Evolutionary conservation across 2,329 filamentous ascomycete genomes (phyloP).

Genomic region (Diaporthe sp.): DNA sequence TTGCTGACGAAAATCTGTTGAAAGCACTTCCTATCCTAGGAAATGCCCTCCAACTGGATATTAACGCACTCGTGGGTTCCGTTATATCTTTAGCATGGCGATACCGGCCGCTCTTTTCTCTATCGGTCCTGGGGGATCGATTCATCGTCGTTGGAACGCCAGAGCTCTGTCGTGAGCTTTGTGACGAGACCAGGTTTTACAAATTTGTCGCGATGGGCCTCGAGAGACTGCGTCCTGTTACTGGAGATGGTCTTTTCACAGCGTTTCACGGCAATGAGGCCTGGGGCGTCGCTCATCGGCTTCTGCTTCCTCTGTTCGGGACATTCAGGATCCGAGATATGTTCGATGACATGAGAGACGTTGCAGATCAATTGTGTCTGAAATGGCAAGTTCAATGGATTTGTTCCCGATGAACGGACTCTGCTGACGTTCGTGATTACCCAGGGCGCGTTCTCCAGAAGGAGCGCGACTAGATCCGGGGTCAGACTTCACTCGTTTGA

Average conservation of each 20-base stretch:
- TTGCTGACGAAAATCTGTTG: neutral
- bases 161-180: slow-evolving; percentile 43
- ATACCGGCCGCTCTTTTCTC: slow-evolving; percentile 9
- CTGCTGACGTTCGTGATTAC: neutral
- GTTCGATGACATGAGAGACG: slow-evolving; percentile 60
- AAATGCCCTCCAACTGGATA: slow-evolving; percentile 5
- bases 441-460: neutral
- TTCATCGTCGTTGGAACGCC: slow-evolving; percentile 40
- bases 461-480: neutral
- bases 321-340: slow-evolving; percentile 27
- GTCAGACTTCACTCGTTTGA: slow-evolving; percentile 4
- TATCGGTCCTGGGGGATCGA: slow-evolving; percentile 10
- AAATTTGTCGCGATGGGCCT: slow-evolving; percentile 41
- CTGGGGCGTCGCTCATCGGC: slow-evolving; percentile 23
- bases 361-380: slow-evolving; percentile 14
- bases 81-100: slow-evolving; percentile 7
- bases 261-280: slow-evolving; percentile 37
- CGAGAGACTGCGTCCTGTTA: neutral
- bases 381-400: neutral
- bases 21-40: slow-evolving; percentile 25
- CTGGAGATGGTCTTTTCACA: slow-evolving; percentile 41
- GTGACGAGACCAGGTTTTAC: slow-evolving; percentile 43
- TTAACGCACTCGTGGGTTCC: slow-evolving; percentile 23
- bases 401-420: too few species aligned
- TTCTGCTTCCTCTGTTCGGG: slow-evolving; percentile 8